Percentiles rank a stretch among this genome's conserved stretches.
These are phyloP conservation scores for Hypoxylon sp. DNA, from an alignment of 2,329 filamentous ascomycete species.

Conservation along the genomic window DNA sequence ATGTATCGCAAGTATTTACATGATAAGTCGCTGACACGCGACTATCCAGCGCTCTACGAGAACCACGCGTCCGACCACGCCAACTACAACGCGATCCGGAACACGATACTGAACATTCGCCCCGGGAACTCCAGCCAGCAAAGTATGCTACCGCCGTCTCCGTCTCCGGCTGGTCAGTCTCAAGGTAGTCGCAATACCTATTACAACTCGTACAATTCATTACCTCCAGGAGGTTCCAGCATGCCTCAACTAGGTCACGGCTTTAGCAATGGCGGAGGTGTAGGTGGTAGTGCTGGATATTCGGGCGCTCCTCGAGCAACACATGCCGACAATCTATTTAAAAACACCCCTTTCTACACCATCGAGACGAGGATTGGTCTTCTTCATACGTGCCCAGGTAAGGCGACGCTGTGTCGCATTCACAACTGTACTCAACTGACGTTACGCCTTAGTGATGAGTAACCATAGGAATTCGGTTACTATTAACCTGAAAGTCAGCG, in stretches of 20 bases:
- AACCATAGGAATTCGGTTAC: conserved; percentile 64
- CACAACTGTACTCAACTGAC: conserved; percentile 19
- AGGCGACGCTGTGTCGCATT: conserved; percentile 17
- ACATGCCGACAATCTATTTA: conserved; percentile 59
- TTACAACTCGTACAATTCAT: conserved; percentile 27
- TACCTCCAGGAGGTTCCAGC: conserved; percentile 13
- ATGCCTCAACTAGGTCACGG: conserved; percentile 20
- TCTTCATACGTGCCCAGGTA: conserved; percentile 79
- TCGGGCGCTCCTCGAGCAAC: conserved; percentile 31
- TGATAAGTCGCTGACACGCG: conserved; percentile 11
- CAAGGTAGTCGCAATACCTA: conserved; percentile 21
- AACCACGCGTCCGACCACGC: conserved; percentile 35
- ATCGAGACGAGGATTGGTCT: conserved; percentile 74
- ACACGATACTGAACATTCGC: conserved; percentile 33
- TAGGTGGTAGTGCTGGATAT: conserved; percentile 20
- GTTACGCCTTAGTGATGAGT: conserved; percentile 63
- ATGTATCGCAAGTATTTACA: background rate
- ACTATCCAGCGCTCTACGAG: conserved; percentile 44
- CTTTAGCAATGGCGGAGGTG: conserved; percentile 36
- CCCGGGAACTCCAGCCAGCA: conserved; percentile 20
- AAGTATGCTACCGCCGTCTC: conserved; percentile 29
- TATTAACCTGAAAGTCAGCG: conserved; percentile 63
- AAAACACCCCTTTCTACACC: conserved; percentile 87
- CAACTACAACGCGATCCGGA: conserved; percentile 35
- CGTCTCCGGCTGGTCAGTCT: conserved; percentile 20